Evolutionary conservation across 139 green algal genomes (phyloP).

Genomic region (Chlorella ohadii): DNA sequence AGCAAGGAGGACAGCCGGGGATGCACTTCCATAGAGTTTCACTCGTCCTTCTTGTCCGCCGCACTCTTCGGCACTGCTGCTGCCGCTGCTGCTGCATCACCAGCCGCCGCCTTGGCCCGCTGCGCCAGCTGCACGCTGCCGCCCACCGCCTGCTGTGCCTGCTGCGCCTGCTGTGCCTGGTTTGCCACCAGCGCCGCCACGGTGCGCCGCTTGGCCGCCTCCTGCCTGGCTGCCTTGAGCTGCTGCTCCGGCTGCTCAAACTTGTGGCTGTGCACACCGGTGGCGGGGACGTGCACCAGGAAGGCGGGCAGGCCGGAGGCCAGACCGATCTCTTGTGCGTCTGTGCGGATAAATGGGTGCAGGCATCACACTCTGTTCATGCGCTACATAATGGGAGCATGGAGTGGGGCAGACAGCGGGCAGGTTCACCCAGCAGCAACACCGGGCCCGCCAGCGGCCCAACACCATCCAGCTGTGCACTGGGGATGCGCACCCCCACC

Average conservation of each 20-base stretch:
- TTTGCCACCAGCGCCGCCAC: neutral
- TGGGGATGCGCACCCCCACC: too few relatives aligned
- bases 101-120: neutral
- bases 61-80: neutral
- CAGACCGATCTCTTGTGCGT: neutral
- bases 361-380: too few relatives aligned
- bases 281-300: slow-evolving; percentile 12
- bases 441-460: too few relatives aligned
- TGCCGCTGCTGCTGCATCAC: neutral
- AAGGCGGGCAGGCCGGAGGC: slow-evolving; percentile 5
- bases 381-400: too few relatives aligned
- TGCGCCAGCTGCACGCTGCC: neutral
- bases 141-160: neutral
- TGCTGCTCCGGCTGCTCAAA: neutral
- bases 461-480: neutral
- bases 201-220: neutral
- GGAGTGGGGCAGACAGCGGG: too few relatives aligned
- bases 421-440: neutral
- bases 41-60: neutral
- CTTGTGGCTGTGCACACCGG: slow-evolving; percentile 16
- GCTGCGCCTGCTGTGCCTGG: neutral
- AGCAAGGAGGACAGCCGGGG: too few relatives aligned
- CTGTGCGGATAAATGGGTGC: neutral
- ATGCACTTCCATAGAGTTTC: neutral
- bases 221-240: neutral